Evolutionary conservation across 768 basidiomycete genomes (phyloP).

Genomic region (Phylloporus scabripes): DNA sequence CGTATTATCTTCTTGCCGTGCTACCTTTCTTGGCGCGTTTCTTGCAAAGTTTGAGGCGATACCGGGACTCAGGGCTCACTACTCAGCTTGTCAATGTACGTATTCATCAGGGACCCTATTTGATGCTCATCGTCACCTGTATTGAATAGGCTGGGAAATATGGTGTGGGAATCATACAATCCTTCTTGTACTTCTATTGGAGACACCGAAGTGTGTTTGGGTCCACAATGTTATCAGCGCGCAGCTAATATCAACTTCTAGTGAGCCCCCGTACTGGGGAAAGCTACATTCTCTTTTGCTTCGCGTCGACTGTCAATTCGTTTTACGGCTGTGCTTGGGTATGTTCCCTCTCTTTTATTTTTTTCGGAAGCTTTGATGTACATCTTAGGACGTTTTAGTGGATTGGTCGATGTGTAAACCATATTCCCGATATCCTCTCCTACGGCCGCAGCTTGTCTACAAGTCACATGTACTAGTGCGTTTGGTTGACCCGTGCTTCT

Average conservation of each 20-base stretch:
- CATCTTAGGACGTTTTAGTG: slow-evolving; percentile 71
- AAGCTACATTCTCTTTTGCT: slow-evolving; percentile 62
- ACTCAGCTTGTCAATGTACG: slow-evolving; percentile 87
- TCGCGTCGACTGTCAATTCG: slow-evolving; percentile 59
- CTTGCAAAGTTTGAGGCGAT: slow-evolving; percentile 85
- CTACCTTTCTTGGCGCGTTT: slow-evolving; percentile 75
- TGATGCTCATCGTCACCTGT: not conserved
- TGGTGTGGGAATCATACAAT: slow-evolving; percentile 54
- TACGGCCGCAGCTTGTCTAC: slow-evolving; percentile 76
- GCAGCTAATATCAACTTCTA: not conserved
- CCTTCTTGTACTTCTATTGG: slow-evolving; percentile 75
- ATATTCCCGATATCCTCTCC: slow-evolving; percentile 48
- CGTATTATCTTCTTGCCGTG: slow-evolving; percentile 51
- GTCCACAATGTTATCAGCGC: not conserved
- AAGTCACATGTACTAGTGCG: slow-evolving; percentile 53
- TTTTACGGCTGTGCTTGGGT: slow-evolving; percentile 80
- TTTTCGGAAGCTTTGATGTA: not conserved
- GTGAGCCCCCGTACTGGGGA: slow-evolving; percentile 36
- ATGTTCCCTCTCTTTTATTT: slow-evolving; percentile 18
- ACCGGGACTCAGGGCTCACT: slow-evolving; percentile 61
- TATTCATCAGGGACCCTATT: not conserved
- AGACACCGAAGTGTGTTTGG: slow-evolving; percentile 48
- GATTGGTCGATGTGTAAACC: slow-evolving; percentile 84
- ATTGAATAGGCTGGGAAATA: slow-evolving; percentile 78
- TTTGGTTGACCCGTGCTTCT: not conserved